Conservation (phyloP, 2,329 filamentous ascomycete species). For the Ophiostoma sp. region DNA sequence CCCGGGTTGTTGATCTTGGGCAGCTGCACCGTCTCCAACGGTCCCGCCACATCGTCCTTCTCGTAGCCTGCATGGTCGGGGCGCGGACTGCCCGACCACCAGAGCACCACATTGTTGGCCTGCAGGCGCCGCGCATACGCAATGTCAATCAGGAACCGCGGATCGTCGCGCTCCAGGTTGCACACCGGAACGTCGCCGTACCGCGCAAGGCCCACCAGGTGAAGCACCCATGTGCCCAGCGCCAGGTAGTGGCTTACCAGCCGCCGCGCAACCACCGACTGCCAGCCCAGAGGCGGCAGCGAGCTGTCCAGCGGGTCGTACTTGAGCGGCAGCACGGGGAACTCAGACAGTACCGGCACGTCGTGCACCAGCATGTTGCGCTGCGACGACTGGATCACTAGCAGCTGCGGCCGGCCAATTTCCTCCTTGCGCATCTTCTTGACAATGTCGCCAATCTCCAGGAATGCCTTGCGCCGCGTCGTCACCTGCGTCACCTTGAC, state of each 20-base stretch:
- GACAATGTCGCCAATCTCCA: constrained; percentile 80
- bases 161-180: constrained; percentile 91
- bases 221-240: constrained; percentile 85
- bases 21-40: constrained; percentile 84
- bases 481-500: constrained; percentile 87
- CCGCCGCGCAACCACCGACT: constrained; percentile 77
- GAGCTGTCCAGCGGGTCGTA: constrained; percentile 80
- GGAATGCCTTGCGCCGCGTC: constrained; percentile 79
- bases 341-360: constrained; percentile 74
- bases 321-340: constrained; percentile 73
- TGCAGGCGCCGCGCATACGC: constrained; percentile 87
- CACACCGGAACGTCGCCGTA: constrained; percentile 94
- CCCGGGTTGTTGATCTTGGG: constrained; percentile 88
- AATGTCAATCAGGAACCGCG: constrained; percentile 90
- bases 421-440: constrained; percentile 90
- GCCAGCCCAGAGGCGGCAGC: constrained; percentile 89
- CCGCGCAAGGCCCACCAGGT: constrained; percentile 78
- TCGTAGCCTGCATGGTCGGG: constrained; percentile 97
- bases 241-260: constrained; percentile 86
- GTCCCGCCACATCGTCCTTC: constrained; percentile 77
- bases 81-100: constrained; percentile 85
- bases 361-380: constrained; percentile 76
- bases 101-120: constrained; percentile 86
- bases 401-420: constrained; percentile 64
- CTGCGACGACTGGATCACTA: constrained; percentile 88